Conservation (phyloP, 768 basidiomycete genomes). For the Phlegmacium glaucopus region DNA sequence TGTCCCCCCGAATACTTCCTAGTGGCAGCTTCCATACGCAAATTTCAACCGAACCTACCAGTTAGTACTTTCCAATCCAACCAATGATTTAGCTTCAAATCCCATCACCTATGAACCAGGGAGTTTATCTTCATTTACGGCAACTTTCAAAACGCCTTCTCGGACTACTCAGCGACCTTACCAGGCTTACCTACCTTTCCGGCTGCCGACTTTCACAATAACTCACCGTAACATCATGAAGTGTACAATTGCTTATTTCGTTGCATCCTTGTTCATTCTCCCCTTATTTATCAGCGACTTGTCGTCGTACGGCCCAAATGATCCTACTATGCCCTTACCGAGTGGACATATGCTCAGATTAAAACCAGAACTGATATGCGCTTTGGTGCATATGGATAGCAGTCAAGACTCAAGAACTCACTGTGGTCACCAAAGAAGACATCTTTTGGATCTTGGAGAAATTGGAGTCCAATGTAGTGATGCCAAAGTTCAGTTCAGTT, state of each 20-base stretch:
- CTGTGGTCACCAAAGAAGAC: no score
- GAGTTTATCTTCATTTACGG: conserved; percentile 6
- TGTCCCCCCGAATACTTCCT: conserved; percentile 1
- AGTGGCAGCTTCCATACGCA: not conserved
- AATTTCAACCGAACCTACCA: not conserved
- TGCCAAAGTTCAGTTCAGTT: no score
- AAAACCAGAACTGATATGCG: no score
- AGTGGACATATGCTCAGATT: conserved; percentile 91
- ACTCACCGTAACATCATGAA: conserved; percentile 78
- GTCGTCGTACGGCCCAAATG: conserved; percentile 46
- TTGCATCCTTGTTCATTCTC: conserved; percentile 93
- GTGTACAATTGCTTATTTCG: conserved; percentile 86
- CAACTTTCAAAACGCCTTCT: conserved; percentile 1
- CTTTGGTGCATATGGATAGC: no score
- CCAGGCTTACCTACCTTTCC: not conserved
- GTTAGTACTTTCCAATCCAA: conserved; percentile 1
- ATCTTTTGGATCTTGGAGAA: no score
- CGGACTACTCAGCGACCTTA: no score
- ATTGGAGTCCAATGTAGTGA: no score
- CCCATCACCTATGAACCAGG: conserved; percentile 12
- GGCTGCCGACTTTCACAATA: conserved; percentile 39
- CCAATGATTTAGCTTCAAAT: not conserved
- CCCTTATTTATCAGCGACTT: conserved; percentile 64
- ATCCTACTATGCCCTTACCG: conserved; percentile 54
- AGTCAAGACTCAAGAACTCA: no score